phyloP scores from a whole-genome alignment of 495 filamentous ascomycete genomes.

The Amorphotheca resinae region DNA sequence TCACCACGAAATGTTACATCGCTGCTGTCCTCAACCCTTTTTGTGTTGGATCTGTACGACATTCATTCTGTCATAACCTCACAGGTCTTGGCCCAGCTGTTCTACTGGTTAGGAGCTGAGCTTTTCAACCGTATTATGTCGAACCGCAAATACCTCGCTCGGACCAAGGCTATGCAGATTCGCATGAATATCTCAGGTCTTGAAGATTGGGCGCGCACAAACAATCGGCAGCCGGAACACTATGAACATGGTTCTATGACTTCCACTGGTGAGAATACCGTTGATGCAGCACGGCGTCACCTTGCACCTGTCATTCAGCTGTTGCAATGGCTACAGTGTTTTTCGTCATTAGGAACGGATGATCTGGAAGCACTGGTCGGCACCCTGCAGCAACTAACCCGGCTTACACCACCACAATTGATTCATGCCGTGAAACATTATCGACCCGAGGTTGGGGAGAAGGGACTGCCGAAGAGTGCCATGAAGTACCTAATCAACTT shows the following conservation, averaged over 20 bases:
- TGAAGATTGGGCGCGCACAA: slow-evolving; percentile 90
- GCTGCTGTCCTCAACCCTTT: slow-evolving; percentile 87
- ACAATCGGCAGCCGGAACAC: slow-evolving; percentile 90
- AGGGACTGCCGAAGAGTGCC: slow-evolving; percentile 70
- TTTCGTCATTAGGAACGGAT: slow-evolving; percentile 81
- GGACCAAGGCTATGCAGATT: slow-evolving; percentile 99
- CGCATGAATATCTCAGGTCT: slow-evolving; percentile 94
- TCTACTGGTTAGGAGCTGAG: slow-evolving; percentile 95
- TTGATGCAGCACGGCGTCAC: slow-evolving; percentile 72
- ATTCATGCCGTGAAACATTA: slow-evolving; percentile 89
- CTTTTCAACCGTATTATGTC: slow-evolving; percentile 98
- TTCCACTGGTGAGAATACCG: slow-evolving; percentile 72
- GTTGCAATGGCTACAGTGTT: slow-evolving; percentile 95
- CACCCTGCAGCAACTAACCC: slow-evolving; percentile 77
- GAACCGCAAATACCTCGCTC: slow-evolving; percentile 84
- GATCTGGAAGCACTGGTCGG: slow-evolving; percentile 74
- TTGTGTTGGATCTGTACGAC: slow-evolving; percentile 95
- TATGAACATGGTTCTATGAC: slow-evolving; percentile 85
- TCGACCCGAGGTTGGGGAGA: slow-evolving; percentile 89
- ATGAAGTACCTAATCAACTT: slow-evolving; percentile 74
- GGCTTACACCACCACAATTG: slow-evolving; percentile 76
- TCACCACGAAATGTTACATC: slow-evolving; percentile 96
- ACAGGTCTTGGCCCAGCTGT: slow-evolving; percentile 82
- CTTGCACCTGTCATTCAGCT: slow-evolving; percentile 87
- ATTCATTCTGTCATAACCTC: slow-evolving; percentile 94